Conservation (phyloP, 1,284 basidiomycete species). For the Heterobasidion parviporum region DNA sequence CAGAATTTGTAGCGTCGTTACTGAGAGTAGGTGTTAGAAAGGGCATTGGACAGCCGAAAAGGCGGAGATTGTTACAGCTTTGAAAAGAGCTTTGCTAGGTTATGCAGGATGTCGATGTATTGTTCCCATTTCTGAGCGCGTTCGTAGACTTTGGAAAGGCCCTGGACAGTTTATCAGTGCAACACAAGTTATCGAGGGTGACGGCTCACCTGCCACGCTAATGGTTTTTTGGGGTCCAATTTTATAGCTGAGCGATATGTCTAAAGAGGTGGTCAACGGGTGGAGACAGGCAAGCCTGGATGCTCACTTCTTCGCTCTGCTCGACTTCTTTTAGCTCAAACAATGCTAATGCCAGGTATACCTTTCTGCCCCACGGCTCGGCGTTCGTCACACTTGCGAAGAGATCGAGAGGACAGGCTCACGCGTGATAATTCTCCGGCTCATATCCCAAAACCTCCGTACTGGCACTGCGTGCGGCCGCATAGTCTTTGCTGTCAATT, state of each 20-base stretch:
- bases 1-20: slow-evolving; percentile 71
- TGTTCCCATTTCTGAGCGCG: slow-evolving; percentile 53
- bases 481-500: slow-evolving; percentile 69
- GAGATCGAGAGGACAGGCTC: slow-evolving; percentile 19
- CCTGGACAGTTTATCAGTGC: slow-evolving; percentile 30
- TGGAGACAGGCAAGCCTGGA: slow-evolving; percentile 3
- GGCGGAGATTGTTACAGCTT: slow-evolving; percentile 39
- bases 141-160: slow-evolving; percentile 70
- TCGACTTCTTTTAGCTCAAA: slow-evolving; percentile 65
- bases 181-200: not conserved
- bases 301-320: slow-evolving; percentile 73
- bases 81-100: slow-evolving; percentile 44
- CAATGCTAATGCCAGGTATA: slow-evolving; percentile 74
- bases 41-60: not conserved
- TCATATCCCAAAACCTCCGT: slow-evolving; percentile 64
- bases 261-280: slow-evolving; percentile 27
- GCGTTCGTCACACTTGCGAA: not conserved
- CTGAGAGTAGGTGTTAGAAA: slow-evolving; percentile 27
- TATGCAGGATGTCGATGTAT: slow-evolving; percentile 44
- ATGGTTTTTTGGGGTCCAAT: slow-evolving; percentile 52
- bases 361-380: slow-evolving; percentile 42
- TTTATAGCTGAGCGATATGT: slow-evolving; percentile 68
- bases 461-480: slow-evolving; percentile 60
- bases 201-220: slow-evolving; percentile 69
- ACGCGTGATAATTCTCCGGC: slow-evolving; percentile 77